Evolutionary conservation across 306 rosid species (phyloP), one percentile per base, ranked within the genome.

Genomic region (Leucaena leucocephala): DNA sequence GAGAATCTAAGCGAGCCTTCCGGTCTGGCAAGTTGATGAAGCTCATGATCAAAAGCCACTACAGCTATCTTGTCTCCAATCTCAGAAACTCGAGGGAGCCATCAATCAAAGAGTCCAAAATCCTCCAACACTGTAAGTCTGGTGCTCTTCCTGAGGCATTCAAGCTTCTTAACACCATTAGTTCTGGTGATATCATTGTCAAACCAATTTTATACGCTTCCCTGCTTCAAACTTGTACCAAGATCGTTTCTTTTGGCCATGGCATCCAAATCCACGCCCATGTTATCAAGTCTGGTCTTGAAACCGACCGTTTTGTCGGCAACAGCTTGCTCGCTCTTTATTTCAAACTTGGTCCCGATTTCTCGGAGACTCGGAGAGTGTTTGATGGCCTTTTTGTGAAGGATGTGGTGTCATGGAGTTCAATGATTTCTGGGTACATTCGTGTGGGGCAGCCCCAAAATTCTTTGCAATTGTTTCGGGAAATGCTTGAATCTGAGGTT

Each of bases 401-500:
- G 76, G 98, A 94, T 71, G 94, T 89, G 13, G 88, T 94, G 0
- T 89, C 97, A 2, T 92, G 97, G 97, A 86, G 95, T 5, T 94
- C 98, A 0, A 90, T 94, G 82, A 84, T 94, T 14, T 86, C 93
- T 1, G 92, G 95, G 13, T 91, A 92, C 59, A 88, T 89, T 65
- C 78, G 71, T 11, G 74, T 48, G 9, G 91, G 88, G 21, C 82
- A 85, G 38, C 90, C 93, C 3, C 50, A 8, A 1, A 42, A n/a
- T 3, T 81, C 91, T 0, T 21, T 94, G 39, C 78, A 19, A 0
- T 52, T 92, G 57, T 92, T 90, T 67, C 73, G 79, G 74, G 86
- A 89, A 45, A 92, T 92, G 97, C 40, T 83, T 71, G 81, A 7
- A 19, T 75, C 44, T 19, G 88, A 82, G 43, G 14, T 91, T 13